These are phyloP conservation scores for Vanrija sp. DNA, from an alignment of 1,284 basidiomycete genomes.

Conservation along the genomic window DNA sequence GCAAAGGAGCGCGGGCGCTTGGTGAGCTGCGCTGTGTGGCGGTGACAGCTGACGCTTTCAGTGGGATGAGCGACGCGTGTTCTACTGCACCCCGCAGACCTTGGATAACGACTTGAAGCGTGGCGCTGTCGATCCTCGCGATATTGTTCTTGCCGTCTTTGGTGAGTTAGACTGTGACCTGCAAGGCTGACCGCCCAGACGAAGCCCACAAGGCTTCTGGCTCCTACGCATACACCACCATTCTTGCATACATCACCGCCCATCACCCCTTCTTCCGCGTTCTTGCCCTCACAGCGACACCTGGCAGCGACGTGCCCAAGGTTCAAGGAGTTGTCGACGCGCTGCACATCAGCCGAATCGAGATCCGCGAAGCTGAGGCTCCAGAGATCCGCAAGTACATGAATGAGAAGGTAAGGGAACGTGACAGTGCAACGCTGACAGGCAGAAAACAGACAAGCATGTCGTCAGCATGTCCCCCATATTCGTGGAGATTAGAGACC, in stretches of 20 bases:
- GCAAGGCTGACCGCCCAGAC: constrained; percentile 55
- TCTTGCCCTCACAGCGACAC: constrained; percentile 91
- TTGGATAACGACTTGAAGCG: constrained; percentile 79
- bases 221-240: constrained; percentile 86
- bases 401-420: constrained; percentile 69
- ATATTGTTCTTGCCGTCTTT: constrained; percentile 64
- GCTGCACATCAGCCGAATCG: constrained; percentile 93
- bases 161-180: constrained; percentile 53
- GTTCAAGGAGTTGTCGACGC: constrained; percentile 90
- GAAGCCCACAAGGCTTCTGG: constrained; percentile 95
- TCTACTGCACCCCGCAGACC: constrained; percentile 98
- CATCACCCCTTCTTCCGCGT: constrained; percentile 92
- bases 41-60: constrained; percentile 14
- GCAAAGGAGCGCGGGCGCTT: constrained; percentile 54
- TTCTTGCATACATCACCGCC: constrained; percentile 84
- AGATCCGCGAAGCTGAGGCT: constrained; percentile 88
- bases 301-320: constrained; percentile 76
- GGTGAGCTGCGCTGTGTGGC: constrained; percentile 53
- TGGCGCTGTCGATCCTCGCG: constrained; percentile 69
- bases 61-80: constrained; percentile 69
- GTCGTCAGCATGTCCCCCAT: constrained; percentile 62
- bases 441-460: constrained; percentile 53
- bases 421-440: not conserved
- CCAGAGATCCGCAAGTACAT: constrained; percentile 83
- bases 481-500: constrained; percentile 38